Base-by-base conservation (phyloP, 495 filamentous ascomycete genomes). In the Oidiodendron maius region DNA sequence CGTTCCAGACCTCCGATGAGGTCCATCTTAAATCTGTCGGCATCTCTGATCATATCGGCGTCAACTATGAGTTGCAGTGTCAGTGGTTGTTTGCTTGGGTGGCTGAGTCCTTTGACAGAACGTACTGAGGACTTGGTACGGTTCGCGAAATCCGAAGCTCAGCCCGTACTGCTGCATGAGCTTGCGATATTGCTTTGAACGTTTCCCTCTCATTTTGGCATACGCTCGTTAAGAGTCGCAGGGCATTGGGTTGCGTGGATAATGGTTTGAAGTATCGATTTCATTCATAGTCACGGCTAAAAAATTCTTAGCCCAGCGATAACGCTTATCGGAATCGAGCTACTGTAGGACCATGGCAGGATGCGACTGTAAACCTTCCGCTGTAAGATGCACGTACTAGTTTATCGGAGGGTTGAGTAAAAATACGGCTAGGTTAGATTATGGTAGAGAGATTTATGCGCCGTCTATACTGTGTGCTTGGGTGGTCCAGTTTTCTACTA, bases 111-210 rank as follows among this genome's bases (percentile, higher is more conserved):
- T n/a, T n/a, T n/a, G n/a, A n/a, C n/a, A 34, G 47, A 10, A 55
- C 71, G 41, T 70, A 87, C 83, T 66, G 28, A 97, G 76, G 15
- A 97, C 83, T 71, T 97, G 91, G 62, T 96, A 97, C 4, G 91
- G 89, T 62, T 90, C 86, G 46, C 91, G 87, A 64, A 95, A 96
- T 18, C 84, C 83, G 55, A 91, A 94, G 40, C 74, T 78, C 51
- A 89, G 71, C 59, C 80, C 78, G 79, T 89, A 97, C 60, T 90
- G 81, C 56, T 87, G 80, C 89, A 99, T 96, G 49, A 96, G 77
- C 81, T 95, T 95, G 61, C 88, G 83, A 68, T 97, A 98, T 63
- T 89, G 86, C 71, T 96, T 98, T 5, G 86, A 83, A 52, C 93
- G 82, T 66, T 96, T 96, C 49, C 87, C 90, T 60, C 86, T 80